phyloP scores from a whole-genome alignment of 805 yeast genomes.

The Kodamaea nitidulidarum region DNA sequence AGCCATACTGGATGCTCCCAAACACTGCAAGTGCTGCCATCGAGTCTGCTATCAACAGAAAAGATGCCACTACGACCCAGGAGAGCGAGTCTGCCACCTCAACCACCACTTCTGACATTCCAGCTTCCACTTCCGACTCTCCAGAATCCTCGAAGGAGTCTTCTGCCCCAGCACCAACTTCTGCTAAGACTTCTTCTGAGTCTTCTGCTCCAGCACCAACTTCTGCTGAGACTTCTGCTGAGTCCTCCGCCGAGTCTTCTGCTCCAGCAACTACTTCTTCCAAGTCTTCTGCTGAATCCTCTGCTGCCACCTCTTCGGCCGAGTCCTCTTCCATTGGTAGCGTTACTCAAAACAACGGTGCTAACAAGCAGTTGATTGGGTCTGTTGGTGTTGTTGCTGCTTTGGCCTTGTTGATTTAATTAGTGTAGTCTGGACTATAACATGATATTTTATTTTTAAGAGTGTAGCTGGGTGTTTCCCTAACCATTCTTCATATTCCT shows the following conservation, averaged over 20 bases:
- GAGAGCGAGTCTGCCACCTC: conserved; percentile 5
- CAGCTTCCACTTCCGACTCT: conserved; percentile 2
- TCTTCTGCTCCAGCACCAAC: not conserved
- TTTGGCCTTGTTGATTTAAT: conserved; percentile 13
- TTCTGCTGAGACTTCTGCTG: not conserved
- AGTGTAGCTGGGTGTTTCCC: no score
- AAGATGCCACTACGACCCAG: conserved; percentile 9
- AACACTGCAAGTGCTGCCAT: conserved; percentile 22
- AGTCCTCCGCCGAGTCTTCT: conserved; percentile 1
- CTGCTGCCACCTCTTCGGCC: conserved; percentile 7
- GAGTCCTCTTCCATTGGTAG: conserved; percentile 3
- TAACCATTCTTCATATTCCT: no score
- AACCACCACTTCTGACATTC: conserved; percentile 5
- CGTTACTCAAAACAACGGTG: conserved; percentile 15
- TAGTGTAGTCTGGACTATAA: not conserved
- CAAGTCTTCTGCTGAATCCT: conserved; percentile 3
- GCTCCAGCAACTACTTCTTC: conserved; percentile 10
- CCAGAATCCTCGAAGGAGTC: no score
- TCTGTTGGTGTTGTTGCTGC: conserved; percentile 13
- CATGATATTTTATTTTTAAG: not conserved
- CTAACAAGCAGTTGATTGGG: conserved; percentile 10
- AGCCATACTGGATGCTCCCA: conserved; percentile 31
- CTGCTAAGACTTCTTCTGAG: conserved; percentile 3
- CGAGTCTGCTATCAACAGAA: conserved; percentile 22
- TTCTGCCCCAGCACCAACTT: conserved; percentile 5